phyloP scores from a whole-genome alignment of 306 rosid genomes.

The Quercus suber region DNA sequence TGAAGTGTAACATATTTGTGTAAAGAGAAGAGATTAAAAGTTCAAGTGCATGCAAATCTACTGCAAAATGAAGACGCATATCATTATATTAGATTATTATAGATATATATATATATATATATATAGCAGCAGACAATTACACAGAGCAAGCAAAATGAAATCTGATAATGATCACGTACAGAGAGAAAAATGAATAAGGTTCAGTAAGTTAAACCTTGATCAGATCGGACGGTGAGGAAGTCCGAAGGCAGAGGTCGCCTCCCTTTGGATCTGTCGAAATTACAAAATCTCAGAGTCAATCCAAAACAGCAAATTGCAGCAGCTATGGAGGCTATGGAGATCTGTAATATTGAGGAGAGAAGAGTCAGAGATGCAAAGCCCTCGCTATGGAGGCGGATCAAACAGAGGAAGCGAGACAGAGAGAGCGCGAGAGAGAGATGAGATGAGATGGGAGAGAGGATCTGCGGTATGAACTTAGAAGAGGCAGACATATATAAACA shows the following conservation, averaged over 20 bases:
- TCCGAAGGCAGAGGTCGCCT: background rate
- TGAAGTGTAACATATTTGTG: no score
- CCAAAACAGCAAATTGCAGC: background rate
- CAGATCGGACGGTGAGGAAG: slow-evolving; percentile 6
- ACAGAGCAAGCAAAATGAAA: background rate
- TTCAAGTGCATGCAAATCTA: background rate
- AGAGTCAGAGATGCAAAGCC: background rate
- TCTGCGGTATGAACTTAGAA: background rate
- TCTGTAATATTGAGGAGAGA: slow-evolving; percentile 4
- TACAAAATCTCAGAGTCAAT: slow-evolving; percentile 2
- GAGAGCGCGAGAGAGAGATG: background rate
- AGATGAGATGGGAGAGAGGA: background rate
- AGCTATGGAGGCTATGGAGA: background rate
- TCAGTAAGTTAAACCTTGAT: slow-evolving; percentile 15
- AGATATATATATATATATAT: no score
- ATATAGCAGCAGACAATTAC: no score
- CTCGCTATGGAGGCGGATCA: slow-evolving; percentile 37
- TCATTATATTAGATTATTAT: no score
- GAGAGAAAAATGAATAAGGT: background rate
- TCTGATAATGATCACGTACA: background rate
- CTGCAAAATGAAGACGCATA: no score
- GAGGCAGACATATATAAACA: background rate
- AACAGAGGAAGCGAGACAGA: background rate
- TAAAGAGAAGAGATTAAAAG: no score
- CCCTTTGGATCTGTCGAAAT: slow-evolving; percentile 29